Percentiles rank a stretch among this genome's conserved stretches.
phyloP scores from a whole-genome alignment of 2,329 filamentous ascomycete species.

The Xylariaceae sp. region DNA sequence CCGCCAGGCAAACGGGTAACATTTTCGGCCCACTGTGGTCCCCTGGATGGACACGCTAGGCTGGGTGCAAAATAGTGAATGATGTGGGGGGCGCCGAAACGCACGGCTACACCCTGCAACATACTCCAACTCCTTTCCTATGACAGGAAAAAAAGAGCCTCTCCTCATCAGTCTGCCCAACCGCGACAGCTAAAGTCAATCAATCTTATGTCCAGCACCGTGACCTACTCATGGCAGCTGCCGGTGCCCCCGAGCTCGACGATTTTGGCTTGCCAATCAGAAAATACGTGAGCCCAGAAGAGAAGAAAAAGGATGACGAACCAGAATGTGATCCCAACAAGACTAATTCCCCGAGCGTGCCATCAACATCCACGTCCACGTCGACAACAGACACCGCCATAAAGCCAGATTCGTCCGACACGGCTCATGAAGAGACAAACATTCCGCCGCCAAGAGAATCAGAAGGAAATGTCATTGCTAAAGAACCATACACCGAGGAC shows the following conservation, averaged over 20 bases:
- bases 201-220: too few relatives aligned
- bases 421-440: too few relatives aligned
- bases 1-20: too few relatives aligned
- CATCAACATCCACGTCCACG: neutral
- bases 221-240: conserved; percentile 31
- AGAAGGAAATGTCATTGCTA: neutral
- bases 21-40: too few relatives aligned
- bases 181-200: too few relatives aligned
- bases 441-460: too few relatives aligned
- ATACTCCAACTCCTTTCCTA: conserved; percentile 10
- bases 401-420: neutral
- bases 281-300: conserved; percentile 38
- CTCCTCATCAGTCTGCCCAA: too few relatives aligned
- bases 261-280: conserved; percentile 68
- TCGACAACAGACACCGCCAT: conserved; percentile 1
- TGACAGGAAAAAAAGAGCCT: conserved; percentile 11
- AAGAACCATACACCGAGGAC: conserved; percentile 1
- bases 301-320: conserved; percentile 9
- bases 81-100: too few relatives aligned
- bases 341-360: neutral
- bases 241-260: conserved; percentile 50
- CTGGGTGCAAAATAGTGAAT: too few relatives aligned
- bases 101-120: too few relatives aligned
- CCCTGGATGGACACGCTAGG: too few relatives aligned
- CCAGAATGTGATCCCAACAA: conserved; percentile 2